Conservation (phyloP, 1,139 yeast species). For the Sugiyamaella pinicola region DNA sequence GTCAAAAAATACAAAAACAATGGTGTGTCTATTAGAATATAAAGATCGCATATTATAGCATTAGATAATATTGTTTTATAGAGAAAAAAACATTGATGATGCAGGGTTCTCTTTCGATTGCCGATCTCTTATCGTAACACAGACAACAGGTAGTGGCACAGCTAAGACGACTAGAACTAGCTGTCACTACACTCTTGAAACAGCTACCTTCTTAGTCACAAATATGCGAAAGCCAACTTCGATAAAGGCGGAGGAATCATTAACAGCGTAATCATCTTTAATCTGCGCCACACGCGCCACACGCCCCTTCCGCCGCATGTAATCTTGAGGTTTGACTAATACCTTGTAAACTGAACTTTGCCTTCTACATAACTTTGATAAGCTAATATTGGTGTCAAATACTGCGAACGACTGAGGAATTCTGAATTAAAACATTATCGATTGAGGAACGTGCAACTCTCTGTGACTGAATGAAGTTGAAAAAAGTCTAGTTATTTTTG, state of each 20-base stretch:
- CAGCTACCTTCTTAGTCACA: too few relatives aligned
- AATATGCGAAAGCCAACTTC: too few relatives aligned
- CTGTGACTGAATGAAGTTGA: not conserved
- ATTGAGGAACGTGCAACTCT: not conserved
- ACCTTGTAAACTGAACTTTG: constrained; percentile 28
- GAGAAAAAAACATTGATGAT: not conserved
- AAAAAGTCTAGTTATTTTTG: not conserved
- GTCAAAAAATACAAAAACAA: not conserved
- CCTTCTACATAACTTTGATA: constrained; percentile 27
- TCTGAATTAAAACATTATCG: not conserved
- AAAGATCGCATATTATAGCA: too few relatives aligned
- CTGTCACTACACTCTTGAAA: too few relatives aligned
- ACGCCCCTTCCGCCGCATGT: constrained; percentile 1
- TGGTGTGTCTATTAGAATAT: too few relatives aligned
- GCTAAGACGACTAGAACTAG: too few relatives aligned
- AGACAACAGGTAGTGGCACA: too few relatives aligned
- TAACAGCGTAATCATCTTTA: not conserved
- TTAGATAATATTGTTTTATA: too few relatives aligned
- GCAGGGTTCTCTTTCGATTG: not conserved
- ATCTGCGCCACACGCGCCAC: not conserved
- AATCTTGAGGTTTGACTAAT: constrained; percentile 20
- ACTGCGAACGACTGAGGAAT: not conserved
- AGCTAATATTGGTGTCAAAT: constrained; percentile 6
- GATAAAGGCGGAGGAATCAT: not conserved
- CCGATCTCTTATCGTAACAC: not conserved